Evolutionary conservation across 2,329 filamentous ascomycete species (phyloP), one percentile per base, ranked within the genome.

Genomic region (Gremmenia infestans): DNA sequence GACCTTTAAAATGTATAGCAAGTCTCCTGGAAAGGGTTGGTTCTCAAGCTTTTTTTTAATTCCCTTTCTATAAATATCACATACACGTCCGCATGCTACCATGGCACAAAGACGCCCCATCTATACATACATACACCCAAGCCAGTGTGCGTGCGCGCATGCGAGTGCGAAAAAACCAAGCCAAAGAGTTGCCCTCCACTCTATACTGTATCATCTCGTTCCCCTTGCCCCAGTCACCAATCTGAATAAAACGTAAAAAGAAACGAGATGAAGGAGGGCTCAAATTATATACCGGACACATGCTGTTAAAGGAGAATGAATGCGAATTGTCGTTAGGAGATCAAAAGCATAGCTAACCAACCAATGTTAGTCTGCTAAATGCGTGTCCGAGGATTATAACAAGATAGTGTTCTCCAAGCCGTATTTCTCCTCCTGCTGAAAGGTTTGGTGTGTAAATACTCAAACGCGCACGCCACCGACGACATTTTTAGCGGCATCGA

Each of bases 401-500:
- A 28, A 49, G 28, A 42, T 48, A 54, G 11, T 25, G 28, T 9
- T 49, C 35, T 49, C 35, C 51, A 53, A 53, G 28, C 42, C 51
- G 43, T 28, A 32, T 48, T n/a, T 35, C 46, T 28, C 28, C 46
- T n/a, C 46, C 46, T 14, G 28, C n/a, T 47, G 22, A 19, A 19
- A 47, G 19, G 17, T 25, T 47, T 32, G 14, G 32, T 3, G 9
- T 35, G n/a, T 12, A 4, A 0, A 50, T 22, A 19, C 19, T 19
- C 35, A 35, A 19, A 32, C 47, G 11, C 48, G 19, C 9, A 48
- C 45, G 28, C 47, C 48, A 48, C 60, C 60, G 8, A 67, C 61
- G 4, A 63, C 60, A 40, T 60, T 64, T 59, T 69, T 69, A 2
- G 66, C 64, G 14, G 63, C 64, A n/a, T 62, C 61, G n/a, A 68